Conservation (phyloP, 2,329 filamentous ascomycete genomes). For the Cryphonectria japonica region DNA sequence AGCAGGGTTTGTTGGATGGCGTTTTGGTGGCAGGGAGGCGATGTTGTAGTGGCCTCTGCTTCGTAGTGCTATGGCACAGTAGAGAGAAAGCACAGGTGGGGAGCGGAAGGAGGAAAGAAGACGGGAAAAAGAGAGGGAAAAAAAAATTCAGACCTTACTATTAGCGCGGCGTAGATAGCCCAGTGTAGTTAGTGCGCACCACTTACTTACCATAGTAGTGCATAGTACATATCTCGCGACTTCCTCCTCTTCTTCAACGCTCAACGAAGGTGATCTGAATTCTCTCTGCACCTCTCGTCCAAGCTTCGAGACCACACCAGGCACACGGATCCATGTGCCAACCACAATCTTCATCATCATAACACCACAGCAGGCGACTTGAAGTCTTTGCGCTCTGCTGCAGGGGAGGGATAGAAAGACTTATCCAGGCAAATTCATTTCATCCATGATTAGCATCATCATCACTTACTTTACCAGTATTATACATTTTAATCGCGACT, state of each 20-base stretch:
- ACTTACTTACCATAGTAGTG: background rate
- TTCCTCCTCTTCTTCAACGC: background rate
- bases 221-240: background rate
- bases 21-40: no score
- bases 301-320: slow-evolving; percentile 33
- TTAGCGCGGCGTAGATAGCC: background rate
- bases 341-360: slow-evolving; percentile 40
- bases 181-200: background rate
- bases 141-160: background rate
- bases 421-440: slow-evolving; percentile 34
- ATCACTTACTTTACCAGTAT: background rate
- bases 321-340: slow-evolving; percentile 51
- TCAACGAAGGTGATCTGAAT: background rate
- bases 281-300: slow-evolving; percentile 16
- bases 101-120: background rate
- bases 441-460: background rate
- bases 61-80: background rate
- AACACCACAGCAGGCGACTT: slow-evolving; percentile 62
- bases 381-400: slow-evolving; percentile 69
- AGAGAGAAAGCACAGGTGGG: no score
- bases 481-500: background rate
- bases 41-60: slow-evolving; percentile 5
- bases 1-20: slow-evolving; percentile 5
- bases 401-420: slow-evolving; percentile 60
- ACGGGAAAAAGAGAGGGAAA: background rate